phyloP scores from a whole-genome alignment of 345 rosid genomes.

The Atalantia buxifolia region DNA sequence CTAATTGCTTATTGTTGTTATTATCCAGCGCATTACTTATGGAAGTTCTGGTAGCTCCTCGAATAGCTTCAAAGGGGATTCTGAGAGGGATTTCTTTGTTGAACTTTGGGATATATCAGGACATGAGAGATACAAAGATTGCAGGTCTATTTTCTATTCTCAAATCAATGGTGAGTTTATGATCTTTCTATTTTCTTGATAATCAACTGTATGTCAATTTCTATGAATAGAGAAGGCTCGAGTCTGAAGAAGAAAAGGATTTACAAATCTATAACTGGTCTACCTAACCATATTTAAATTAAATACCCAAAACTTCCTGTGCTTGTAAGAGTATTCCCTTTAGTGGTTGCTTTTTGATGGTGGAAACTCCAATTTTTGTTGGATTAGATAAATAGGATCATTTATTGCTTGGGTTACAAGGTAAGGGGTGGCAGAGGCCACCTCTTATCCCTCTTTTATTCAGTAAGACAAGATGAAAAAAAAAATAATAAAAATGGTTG shows the following conservation, averaged over 20 bases:
- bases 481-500: neutral
- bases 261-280: neutral
- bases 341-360: neutral
- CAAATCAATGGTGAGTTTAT: slow-evolving; percentile 73
- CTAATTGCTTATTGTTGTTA: slow-evolving; percentile 10
- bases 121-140: slow-evolving; percentile 95
- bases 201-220: neutral
- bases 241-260: neutral
- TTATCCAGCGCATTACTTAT: slow-evolving; percentile 61
- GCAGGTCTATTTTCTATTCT: slow-evolving; percentile 91
- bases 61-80: slow-evolving; percentile 80
- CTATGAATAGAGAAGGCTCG: neutral
- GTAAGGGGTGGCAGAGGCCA: neutral
- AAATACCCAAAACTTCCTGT: neutral
- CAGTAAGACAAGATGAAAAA: neutral
- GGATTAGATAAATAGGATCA: neutral
- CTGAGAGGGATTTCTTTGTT: slow-evolving; percentile 93
- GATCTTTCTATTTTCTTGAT: slow-evolving; percentile 11
- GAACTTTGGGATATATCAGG: slow-evolving; percentile 99
- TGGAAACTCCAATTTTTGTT: neutral
- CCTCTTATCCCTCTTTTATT: neutral
- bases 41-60: slow-evolving; percentile 91
- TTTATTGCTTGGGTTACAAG: neutral
- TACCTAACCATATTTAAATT: neutral
- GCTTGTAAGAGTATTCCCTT: neutral